Evolutionary conservation across 2,329 filamentous ascomycete species (phyloP), one percentile per base, ranked within the genome.

Genomic region (Alternaria sp.): DNA sequence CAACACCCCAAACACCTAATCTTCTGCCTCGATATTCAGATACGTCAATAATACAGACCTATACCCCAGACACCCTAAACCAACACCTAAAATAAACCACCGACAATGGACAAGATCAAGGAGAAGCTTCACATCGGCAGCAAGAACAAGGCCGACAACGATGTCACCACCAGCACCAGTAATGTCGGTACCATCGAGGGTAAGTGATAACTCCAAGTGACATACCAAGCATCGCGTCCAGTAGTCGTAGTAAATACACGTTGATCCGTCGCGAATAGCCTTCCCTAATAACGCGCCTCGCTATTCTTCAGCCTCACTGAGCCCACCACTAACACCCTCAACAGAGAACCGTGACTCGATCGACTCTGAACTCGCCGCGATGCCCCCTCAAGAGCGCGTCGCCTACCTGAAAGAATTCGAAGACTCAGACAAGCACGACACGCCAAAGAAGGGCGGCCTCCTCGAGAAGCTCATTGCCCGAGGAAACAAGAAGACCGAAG

Each of bases 351-450:
- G 75, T 51, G 66, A 68, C 44, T 73, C 69, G 48, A 66, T 73
- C 68, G 76, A 78, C 61, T 70, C 67, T 34, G 75, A 78, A 58
- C 68, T 78, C 25, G 74, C 70, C 12, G 63, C 66, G 46, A 76
- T 77, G 70, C 60, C 70, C 14, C 74, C 74, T 8, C 67, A 71
- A 16, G 76, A 78, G 64, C 74, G 76, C 57, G 72, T 71, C 30
- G 71, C 70, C 32, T 78, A 78, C 55, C 59, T 77, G 12, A 73
- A 74, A 59, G 75, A 78, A 61, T 75, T 75, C 38, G 76, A 78
- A 43, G 72, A 78, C 28, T 74, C 74, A 34, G 76, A 78, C 62
- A 69, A 70, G 57, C 64, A 67, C 27, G 76, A 66, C 52, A 55
- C 59, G 43, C 69, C 72, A 30, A 78, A 76, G 65, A 75, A 74